Percentiles rank a stretch among this genome's conserved stretches.
Evolutionary conservation across 352 stramenopile genomes (phyloP).

Genomic region (Globisporangium paddicum): DNA sequence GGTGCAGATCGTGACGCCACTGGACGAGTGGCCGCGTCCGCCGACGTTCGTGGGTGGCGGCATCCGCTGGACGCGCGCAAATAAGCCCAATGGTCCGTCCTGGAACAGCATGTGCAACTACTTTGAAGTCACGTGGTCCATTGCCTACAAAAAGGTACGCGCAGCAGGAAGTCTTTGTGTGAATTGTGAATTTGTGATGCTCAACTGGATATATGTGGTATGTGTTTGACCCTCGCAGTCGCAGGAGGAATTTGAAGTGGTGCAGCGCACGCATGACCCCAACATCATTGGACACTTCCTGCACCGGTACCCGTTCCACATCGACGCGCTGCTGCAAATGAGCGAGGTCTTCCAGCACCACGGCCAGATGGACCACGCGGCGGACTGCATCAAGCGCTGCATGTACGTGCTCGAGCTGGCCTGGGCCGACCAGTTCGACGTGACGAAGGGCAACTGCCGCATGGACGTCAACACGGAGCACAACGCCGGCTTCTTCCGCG

Average conservation of each 20-base stretch:
- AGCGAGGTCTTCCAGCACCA: constrained; percentile 87
- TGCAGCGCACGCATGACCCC: constrained; percentile 80
- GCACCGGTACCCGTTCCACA: constrained; percentile 80
- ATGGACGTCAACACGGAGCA: constrained; percentile 79
- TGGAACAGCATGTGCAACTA: constrained; percentile 77
- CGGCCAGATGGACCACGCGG: constrained; percentile 81
- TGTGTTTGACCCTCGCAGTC: no score
- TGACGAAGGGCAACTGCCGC: constrained; percentile 71
- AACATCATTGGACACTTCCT: constrained; percentile 81
- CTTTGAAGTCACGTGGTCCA: constrained; percentile 84
- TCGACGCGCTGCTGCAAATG: constrained; percentile 83
- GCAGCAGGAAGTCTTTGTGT: background rate
- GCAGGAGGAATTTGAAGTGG: constrained; percentile 78
- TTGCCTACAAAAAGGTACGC: constrained; percentile 82
- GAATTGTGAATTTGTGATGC: no score
- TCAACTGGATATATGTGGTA: no score
- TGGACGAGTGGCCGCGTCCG: constrained; percentile 82
- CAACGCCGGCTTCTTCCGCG: constrained; percentile 73
- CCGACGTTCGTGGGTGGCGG: constrained; percentile 82
- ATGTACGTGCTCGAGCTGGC: constrained; percentile 81
- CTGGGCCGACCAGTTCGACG: constrained; percentile 82
- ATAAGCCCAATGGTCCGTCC: constrained; percentile 55
- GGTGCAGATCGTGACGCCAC: constrained; percentile 64
- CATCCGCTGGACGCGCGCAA: constrained; percentile 80
- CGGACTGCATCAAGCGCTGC: constrained; percentile 83